A percentile compares a stretch with the other conserved stretches of the same genome.
These are phyloP conservation scores for Carex scoparia DNA, from an alignment of 176 grass and related monocot genomes.

Conservation along the genomic window DNA sequence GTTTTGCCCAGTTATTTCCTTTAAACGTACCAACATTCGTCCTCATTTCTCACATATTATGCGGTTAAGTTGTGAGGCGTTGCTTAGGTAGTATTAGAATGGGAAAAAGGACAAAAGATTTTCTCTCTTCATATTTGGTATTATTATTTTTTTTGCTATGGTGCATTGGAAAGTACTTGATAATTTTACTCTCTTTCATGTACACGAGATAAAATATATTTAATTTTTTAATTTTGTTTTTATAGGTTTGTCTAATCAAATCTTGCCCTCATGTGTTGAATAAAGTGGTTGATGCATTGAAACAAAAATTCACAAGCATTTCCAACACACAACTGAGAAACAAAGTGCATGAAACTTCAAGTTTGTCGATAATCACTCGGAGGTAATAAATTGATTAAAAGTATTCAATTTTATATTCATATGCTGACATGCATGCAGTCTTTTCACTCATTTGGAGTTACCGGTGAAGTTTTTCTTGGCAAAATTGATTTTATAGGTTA, in stretches of 20 bases:
- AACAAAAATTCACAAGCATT: slow-evolving; percentile 54
- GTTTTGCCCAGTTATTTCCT: not conserved
- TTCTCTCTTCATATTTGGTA: slow-evolving; percentile 14
- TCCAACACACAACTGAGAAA: slow-evolving; percentile 60
- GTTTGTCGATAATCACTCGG: slow-evolving; percentile 77
- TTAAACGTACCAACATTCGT: not conserved
- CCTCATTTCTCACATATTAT: not conserved
- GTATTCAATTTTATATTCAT: not conserved
- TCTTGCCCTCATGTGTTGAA: slow-evolving; percentile 66
- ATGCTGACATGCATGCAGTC: not conserved
- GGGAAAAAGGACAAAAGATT: not conserved
- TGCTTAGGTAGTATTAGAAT: not conserved
- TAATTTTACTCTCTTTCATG: not conserved
- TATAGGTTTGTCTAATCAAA: slow-evolving; percentile 60
- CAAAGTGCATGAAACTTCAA: slow-evolving; percentile 81
- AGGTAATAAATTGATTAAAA: slow-evolving; percentile 42
- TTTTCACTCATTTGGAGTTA: slow-evolving; percentile 4
- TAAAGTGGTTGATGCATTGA: slow-evolving; percentile 69
- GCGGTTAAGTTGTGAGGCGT: not conserved
- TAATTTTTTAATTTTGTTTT: slow-evolving; percentile 18
- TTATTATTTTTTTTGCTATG: not conserved
- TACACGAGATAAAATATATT: not conserved
- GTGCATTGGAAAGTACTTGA: not conserved
- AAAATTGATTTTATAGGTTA: slow-evolving; percentile 54
- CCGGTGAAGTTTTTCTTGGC: not conserved